Conservation (phyloP, 202 grass and related monocot genomes). For the Elaeis oleifera region DNA sequence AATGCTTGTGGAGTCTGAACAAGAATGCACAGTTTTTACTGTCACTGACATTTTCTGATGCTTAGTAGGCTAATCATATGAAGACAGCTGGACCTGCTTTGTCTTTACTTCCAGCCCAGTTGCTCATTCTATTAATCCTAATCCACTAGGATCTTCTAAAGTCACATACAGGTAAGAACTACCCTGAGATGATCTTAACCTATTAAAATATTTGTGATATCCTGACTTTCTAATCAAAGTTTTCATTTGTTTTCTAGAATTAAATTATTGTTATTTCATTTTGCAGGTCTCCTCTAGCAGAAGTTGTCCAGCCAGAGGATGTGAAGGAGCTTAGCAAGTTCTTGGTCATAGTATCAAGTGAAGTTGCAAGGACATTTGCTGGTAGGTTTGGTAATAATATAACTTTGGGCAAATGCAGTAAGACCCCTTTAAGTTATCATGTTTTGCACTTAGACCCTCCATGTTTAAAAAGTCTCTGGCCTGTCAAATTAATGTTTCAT, state of each 20-base stretch:
- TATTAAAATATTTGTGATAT: no score
- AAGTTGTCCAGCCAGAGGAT: constrained; percentile 65
- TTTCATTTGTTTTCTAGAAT: not conserved
- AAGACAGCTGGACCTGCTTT: constrained; percentile 31
- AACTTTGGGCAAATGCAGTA: not conserved
- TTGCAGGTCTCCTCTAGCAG: constrained; percentile 87
- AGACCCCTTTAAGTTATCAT: no score
- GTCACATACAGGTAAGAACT: constrained; percentile 71
- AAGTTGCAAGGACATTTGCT: constrained; percentile 44
- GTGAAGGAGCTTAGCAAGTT: constrained; percentile 82
- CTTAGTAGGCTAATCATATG: constrained; percentile 37
- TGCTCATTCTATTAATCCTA: constrained; percentile 35
- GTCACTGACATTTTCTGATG: not conserved
- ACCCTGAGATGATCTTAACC: not conserved
- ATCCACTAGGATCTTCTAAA: constrained; percentile 57
- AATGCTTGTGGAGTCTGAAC: no score
- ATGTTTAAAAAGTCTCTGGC: no score
- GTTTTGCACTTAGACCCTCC: no score
- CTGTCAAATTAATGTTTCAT: no score
- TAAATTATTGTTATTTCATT: not conserved
- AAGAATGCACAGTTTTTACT: no score
- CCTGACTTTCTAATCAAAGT: constrained; percentile 15
- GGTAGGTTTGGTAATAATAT: constrained; percentile 43
- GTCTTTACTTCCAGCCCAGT: constrained; percentile 33
- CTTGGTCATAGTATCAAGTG: constrained; percentile 60